Percentiles rank a stretch among this genome's conserved stretches.
Conservation (phyloP, 176 grass and related monocot species). For the Oryza meyeriana region DNA sequence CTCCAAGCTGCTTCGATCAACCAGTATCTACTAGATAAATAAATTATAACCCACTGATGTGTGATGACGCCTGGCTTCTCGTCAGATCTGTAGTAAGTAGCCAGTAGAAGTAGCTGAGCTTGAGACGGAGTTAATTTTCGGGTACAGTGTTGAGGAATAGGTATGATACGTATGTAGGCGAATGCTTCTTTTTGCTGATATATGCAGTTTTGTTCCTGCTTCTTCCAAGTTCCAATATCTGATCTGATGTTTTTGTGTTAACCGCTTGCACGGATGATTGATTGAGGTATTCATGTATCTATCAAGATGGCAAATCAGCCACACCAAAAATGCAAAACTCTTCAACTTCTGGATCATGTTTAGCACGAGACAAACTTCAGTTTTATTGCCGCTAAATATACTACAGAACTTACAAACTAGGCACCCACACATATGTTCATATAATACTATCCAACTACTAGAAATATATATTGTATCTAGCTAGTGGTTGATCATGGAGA, state of each 20-base stretch:
- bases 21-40: slow-evolving; percentile 24
- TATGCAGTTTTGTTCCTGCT: slow-evolving; percentile 49
- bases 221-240: not conserved
- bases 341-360: not conserved
- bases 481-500: slow-evolving; percentile 61
- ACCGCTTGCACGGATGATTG: not conserved
- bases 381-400: slow-evolving; percentile 25
- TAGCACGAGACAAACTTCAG: not conserved
- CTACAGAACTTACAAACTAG: not conserved
- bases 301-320: not conserved
- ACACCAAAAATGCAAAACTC: not conserved
- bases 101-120: not conserved
- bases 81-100: slow-evolving; percentile 36
- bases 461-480: not conserved
- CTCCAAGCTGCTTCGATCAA: slow-evolving; percentile 20
- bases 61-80: slow-evolving; percentile 37
- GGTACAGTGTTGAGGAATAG: slow-evolving; percentile 38
- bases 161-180: slow-evolving; percentile 31
- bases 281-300: not conserved
- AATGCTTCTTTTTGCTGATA: slow-evolving; percentile 30
- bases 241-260: not conserved
- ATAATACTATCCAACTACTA: not conserved
- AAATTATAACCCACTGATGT: slow-evolving; percentile 23
- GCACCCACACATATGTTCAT: not conserved
- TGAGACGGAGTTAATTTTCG: slow-evolving; percentile 27